phyloP scores from a whole-genome alignment of 2,329 filamentous ascomycete species.

The Penicillium sp. region DNA sequence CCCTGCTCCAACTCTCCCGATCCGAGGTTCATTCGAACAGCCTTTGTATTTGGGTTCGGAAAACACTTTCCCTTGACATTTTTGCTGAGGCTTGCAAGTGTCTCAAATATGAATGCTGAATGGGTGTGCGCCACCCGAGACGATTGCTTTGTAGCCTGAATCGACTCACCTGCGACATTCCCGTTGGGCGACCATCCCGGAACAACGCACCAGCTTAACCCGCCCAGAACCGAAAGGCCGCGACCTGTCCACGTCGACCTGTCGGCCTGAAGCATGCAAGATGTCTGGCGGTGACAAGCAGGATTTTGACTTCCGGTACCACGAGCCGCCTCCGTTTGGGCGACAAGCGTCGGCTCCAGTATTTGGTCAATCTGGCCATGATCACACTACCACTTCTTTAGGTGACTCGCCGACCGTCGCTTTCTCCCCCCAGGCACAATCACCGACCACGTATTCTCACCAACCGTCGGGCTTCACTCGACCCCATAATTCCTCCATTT shows the following conservation, averaged over 20 bases:
- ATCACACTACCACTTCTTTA: slow-evolving; percentile 22
- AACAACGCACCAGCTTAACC: slow-evolving; percentile 40
- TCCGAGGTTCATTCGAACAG: slow-evolving; percentile 5
- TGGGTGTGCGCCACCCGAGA: slow-evolving; percentile 38
- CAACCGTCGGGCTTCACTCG: slow-evolving; percentile 21
- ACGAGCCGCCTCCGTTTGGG: slow-evolving; percentile 30
- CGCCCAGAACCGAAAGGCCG: slow-evolving; percentile 30
- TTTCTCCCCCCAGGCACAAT: slow-evolving; percentile 21
- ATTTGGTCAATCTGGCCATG: slow-evolving; percentile 15
- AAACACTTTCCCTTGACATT: slow-evolving; percentile 17
- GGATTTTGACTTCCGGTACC: slow-evolving; percentile 37
- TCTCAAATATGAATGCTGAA: slow-evolving; percentile 39
- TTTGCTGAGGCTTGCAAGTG: slow-evolving; percentile 14
- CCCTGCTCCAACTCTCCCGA: slow-evolving; percentile 5
- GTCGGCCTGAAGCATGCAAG: slow-evolving; percentile 38
- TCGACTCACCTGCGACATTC: slow-evolving; percentile 36
- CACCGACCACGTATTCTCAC: slow-evolving; percentile 30
- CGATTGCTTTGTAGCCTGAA: slow-evolving; percentile 41
- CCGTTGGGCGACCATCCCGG: slow-evolving; percentile 37
- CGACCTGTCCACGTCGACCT: slow-evolving; percentile 32
- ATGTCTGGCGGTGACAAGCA: slow-evolving; percentile 47
- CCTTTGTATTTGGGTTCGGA: slow-evolving; percentile 8
- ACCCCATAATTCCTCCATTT: slow-evolving; percentile 10
- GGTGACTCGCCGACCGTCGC: slow-evolving; percentile 30
- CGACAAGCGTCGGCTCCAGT: slow-evolving; percentile 32